phyloP scores from a whole-genome alignment of 805 yeast genomes.

The Teunomyces panamensis region DNA sequence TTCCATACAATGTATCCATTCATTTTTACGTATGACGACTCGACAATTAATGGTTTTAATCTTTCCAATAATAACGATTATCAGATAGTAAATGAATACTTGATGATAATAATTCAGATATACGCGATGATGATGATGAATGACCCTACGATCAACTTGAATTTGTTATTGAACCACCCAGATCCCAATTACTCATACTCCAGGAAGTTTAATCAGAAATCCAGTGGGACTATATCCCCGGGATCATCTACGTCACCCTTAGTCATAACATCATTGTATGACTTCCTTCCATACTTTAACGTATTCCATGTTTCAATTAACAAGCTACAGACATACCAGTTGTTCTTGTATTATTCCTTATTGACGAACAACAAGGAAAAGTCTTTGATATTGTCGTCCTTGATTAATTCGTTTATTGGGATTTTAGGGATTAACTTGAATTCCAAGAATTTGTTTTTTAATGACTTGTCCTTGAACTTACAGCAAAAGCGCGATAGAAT shows the following conservation, averaged over 20 bases:
- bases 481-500: conserved; percentile 39
- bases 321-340: conserved; percentile 49
- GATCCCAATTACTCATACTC: conserved; percentile 26
- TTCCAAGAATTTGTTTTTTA: conserved; percentile 41
- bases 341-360: conserved; percentile 48
- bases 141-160: conserved; percentile 43
- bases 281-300: conserved; percentile 46
- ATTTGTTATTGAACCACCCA: conserved; percentile 36
- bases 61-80: conserved; percentile 41
- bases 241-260: conserved; percentile 9
- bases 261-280: conserved; percentile 39
- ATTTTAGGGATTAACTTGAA: conserved; percentile 42
- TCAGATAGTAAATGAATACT: conserved; percentile 39
- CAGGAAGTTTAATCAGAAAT: conserved; percentile 3
- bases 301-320: conserved; percentile 45
- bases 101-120: conserved; percentile 45
- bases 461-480: conserved; percentile 40
- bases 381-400: conserved; percentile 34
- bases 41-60: conserved; percentile 47
- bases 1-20: conserved; percentile 48
- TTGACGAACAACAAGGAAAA: conserved; percentile 42
- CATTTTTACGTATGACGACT: conserved; percentile 45
- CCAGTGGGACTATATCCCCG: conserved; percentile 1
- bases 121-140: conserved; percentile 54
- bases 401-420: conserved; percentile 43